A percentile compares a stretch with the other conserved stretches of the same genome.
phyloP scores from a whole-genome alignment of 2,329 filamentous ascomycete genomes.

The Aspergillus amoenus region DNA sequence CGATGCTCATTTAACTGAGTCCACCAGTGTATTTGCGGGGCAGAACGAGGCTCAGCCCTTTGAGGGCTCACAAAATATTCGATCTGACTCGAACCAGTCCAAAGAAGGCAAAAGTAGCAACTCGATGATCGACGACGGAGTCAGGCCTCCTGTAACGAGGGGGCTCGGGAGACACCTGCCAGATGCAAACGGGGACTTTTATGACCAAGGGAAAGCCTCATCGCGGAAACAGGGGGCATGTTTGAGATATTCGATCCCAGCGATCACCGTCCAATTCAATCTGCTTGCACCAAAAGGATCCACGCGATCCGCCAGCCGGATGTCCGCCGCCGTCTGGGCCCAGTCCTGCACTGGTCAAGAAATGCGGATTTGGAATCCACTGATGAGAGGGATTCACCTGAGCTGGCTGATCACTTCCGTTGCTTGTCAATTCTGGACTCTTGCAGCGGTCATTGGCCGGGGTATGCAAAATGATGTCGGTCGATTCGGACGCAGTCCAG shows the following conservation, averaged over 20 bases:
- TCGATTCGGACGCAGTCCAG: background rate
- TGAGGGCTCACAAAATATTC: background rate
- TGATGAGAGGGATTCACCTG: background rate
- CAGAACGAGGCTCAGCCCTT: background rate
- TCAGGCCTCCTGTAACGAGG: too few relatives aligned
- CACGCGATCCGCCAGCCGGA: background rate
- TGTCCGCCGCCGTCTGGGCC: background rate
- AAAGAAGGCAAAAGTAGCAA: background rate
- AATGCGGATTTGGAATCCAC: background rate
- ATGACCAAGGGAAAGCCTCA: background rate
- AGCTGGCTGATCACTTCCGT: background rate
- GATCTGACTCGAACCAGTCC: background rate
- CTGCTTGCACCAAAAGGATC: conserved; percentile 3
- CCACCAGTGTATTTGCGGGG: conserved; percentile 3
- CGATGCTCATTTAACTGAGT: background rate
- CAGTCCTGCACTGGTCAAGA: too few relatives aligned
- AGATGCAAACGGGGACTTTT: background rate
- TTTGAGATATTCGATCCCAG: background rate
- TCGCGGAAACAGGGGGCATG: background rate
- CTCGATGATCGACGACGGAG: background rate
- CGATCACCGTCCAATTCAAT: background rate
- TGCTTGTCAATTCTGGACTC: too few relatives aligned
- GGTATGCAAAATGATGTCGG: background rate
- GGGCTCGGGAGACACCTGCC: background rate
- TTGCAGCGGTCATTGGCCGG: background rate